These are phyloP conservation scores for Cercospora brassicicola DNA, from an alignment of 2,329 filamentous ascomycete genomes.

Conservation along the genomic window DNA sequence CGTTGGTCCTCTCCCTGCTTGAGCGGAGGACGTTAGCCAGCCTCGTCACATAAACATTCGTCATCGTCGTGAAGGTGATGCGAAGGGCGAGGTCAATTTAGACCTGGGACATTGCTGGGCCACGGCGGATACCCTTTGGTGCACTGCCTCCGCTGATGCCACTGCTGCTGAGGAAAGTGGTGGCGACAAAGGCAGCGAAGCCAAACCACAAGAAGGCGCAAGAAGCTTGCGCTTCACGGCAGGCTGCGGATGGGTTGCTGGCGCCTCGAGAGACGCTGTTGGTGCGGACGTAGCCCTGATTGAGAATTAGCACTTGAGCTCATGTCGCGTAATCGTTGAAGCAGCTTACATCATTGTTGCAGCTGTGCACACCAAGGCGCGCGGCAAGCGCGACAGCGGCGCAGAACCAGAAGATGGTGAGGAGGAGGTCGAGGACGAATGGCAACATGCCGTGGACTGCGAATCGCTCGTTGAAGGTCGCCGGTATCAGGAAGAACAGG, in stretches of 20 bases:
- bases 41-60: conserved; percentile 7
- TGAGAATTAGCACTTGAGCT: neutral
- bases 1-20: neutral
- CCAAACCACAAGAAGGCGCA: conserved; percentile 79
- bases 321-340: neutral
- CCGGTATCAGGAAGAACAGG: conserved; percentile 62
- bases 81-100: conserved; percentile 38
- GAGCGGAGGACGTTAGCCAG: neutral
- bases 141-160: conserved; percentile 54
- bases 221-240: conserved; percentile 72
- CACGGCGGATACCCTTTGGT: conserved; percentile 49
- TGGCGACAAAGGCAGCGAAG: conserved; percentile 60
- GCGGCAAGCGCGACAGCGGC: conserved; percentile 69
- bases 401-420: conserved; percentile 69
- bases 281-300: conserved; percentile 41
- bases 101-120: conserved; percentile 58
- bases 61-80: neutral
- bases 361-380: conserved; percentile 68
- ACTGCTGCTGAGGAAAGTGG: conserved; percentile 57
- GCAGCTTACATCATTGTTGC: conserved; percentile 58
- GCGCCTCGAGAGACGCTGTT: conserved; percentile 51
- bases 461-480: conserved; percentile 56
- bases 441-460: conserved; percentile 54
- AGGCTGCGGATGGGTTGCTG: conserved; percentile 59
- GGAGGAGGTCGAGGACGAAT: conserved; percentile 58